Evolutionary conservation across 768 basidiomycete species (phyloP), one percentile per base, ranked within the genome.

Genomic region (Kwoniella dejecticola): DNA sequence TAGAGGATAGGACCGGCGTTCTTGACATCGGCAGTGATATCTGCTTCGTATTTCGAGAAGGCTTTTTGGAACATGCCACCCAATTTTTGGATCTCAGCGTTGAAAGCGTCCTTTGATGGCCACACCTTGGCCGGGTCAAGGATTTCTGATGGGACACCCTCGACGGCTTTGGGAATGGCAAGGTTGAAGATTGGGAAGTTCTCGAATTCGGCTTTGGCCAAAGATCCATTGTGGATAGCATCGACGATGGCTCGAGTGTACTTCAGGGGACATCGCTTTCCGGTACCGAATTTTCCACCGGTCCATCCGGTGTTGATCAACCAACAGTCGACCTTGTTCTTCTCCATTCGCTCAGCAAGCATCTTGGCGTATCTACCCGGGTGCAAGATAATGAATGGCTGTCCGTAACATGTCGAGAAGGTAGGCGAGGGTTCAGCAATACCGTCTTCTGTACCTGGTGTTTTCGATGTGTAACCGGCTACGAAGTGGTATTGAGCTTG

Each of bases 311-410:
- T 99, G 88, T 99, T 98, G 86, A 99, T 89, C 76, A 98, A 84
- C 91, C 92, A 99, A 83, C 94, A 96, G 80, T 92, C 81, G 70
- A 93, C 92, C 57, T 90, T 84, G 82, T 89, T 83, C 80, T 87
- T 85, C 59, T 87, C 81, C 94, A 99, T 98, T 72, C 89, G 87
- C 68, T 91, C 88, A 0, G 95, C 92, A 69, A 99, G 84, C 96
- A 99, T 99, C 80, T 88, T 84, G 41, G 96, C 95, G 80, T 99
- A 99, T 64, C 93, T 89, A 33, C 89, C 86, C 45, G 93, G 93
- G 81, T 96, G 95, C 57, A 96, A 89, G 69, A 97, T 88, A 78
- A 99, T 97, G 85, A 99, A 98, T n/a, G 96, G 96, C 41, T 94
- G 92, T 69, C 89, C 90, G 85, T 97, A 99, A 81, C 96, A 98